Conservation (phyloP, 768 basidiomycete species). For the Tylopilus sp. region DNA sequence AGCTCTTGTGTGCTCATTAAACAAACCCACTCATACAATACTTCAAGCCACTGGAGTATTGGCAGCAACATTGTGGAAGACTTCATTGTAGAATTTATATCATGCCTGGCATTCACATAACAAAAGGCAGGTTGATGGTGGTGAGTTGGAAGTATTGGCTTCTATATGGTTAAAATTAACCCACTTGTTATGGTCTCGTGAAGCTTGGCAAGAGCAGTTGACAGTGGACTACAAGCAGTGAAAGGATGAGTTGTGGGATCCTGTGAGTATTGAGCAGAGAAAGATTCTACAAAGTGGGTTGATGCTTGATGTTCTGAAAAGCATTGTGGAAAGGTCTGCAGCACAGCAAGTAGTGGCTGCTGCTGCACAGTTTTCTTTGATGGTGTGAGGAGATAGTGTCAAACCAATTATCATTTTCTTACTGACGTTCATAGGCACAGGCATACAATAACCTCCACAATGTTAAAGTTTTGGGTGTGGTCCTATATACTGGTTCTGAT, state of each 20-base stretch:
- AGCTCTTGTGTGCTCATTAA: not conserved
- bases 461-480: not conserved
- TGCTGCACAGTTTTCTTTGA: not conserved
- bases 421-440: not conserved
- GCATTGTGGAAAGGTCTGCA: no score
- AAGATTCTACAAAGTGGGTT: no score
- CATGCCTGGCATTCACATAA: not conserved
- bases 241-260: no score
- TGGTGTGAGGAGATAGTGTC: not conserved
- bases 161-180: not conserved
- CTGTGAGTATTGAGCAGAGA: no score
- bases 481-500: not conserved
- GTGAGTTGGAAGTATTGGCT: not conserved
- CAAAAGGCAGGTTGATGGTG: not conserved
- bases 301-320: no score
- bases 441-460: not conserved
- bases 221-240: no score
- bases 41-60: not conserved
- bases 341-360: no score
- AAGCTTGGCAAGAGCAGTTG: not conserved
- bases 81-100: not conserved
- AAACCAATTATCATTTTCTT: not conserved
- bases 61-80: not conserved
- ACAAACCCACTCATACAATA: not conserved
- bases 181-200: not conserved